A percentile compares a stretch with the other conserved stretches of the same genome.
These are phyloP conservation scores for Nakazawaea anatomiae DNA, from an alignment of 805 yeast species.

Conservation along the genomic window DNA sequence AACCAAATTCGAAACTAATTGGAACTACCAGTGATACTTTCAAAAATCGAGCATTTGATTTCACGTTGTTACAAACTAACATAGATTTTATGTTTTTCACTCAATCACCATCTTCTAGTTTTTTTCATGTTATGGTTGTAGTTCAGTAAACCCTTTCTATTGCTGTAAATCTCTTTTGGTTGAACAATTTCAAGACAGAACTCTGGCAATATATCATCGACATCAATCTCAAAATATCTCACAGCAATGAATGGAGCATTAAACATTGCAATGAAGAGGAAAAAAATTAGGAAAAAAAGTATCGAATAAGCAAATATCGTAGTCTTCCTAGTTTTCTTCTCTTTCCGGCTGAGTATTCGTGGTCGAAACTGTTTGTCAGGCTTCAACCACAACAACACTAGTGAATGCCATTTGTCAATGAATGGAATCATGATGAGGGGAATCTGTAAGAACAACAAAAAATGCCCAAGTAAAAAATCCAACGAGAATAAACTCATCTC, in stretches of 20 bases:
- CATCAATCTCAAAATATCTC: constrained; percentile 30
- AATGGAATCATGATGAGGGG: constrained; percentile 61
- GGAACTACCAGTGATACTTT: no score
- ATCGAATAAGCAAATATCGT: constrained; percentile 27
- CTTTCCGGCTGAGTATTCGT: constrained; percentile 36
- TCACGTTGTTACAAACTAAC: no score
- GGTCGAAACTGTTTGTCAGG: constrained; percentile 48
- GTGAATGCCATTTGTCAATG: constrained; percentile 61
- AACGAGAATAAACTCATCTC: constrained; percentile 66
- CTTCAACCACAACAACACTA: constrained; percentile 61
- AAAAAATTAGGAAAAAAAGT: constrained; percentile 27
- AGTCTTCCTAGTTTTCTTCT: constrained; percentile 32
- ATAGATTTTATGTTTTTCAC: no score
- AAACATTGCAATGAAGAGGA: constrained; percentile 26
- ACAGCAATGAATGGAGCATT: constrained; percentile 33
- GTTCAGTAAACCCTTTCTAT: constrained; percentile 31
- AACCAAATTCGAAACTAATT: no score
- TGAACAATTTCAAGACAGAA: constrained; percentile 31
- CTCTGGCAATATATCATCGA: constrained; percentile 35
- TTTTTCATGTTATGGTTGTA: constrained; percentile 13
- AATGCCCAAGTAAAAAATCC: constrained; percentile 57
- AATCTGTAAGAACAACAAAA: constrained; percentile 49
- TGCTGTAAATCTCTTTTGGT: constrained; percentile 28
- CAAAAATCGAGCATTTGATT: no score
- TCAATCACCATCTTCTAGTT: neutral